Evolutionary conservation across 148 eudicot genomes (phyloP).

Genomic region (Chenopodium berlandieri): DNA sequence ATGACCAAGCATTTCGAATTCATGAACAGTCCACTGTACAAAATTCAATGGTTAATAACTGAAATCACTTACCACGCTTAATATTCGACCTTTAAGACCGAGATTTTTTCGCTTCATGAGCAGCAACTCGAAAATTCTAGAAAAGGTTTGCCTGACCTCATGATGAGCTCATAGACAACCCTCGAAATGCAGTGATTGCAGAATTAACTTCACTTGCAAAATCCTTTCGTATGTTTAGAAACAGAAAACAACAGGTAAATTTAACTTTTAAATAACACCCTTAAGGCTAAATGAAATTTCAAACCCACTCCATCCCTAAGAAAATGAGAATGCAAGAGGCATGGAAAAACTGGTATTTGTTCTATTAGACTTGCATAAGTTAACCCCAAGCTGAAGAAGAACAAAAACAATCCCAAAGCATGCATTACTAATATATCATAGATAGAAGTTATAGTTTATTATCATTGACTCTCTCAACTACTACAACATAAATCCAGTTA

Average conservation of each 20-base stretch:
- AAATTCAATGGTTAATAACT: background rate
- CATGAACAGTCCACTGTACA: background rate
- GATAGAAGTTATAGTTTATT: too few species aligned
- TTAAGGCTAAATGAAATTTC: background rate
- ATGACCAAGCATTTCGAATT: too few species aligned
- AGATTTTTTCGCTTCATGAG: slow-evolving; percentile 88
- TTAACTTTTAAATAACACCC: background rate
- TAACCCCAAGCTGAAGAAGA: background rate
- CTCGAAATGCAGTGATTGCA: slow-evolving; percentile 54
- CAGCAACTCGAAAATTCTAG: slow-evolving; percentile 67
- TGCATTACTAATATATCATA: too few species aligned
- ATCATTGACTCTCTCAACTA: background rate
- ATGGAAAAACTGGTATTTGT: background rate
- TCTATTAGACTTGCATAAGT: background rate
- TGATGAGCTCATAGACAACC: slow-evolving; percentile 45
- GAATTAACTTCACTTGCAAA: slow-evolving; percentile 60
- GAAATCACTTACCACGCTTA: slow-evolving; percentile 60
- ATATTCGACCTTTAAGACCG: slow-evolving; percentile 65
- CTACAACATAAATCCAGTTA: background rate
- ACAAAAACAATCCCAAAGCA: background rate
- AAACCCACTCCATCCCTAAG: background rate
- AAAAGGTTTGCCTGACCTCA: slow-evolving; percentile 80
- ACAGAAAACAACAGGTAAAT: slow-evolving; percentile 7
- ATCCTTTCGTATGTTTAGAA: slow-evolving; percentile 67
- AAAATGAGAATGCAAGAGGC: background rate